Evolutionary conservation across 495 filamentous ascomycete genomes (phyloP).

Genomic region (Penicillium longicatenatum): DNA sequence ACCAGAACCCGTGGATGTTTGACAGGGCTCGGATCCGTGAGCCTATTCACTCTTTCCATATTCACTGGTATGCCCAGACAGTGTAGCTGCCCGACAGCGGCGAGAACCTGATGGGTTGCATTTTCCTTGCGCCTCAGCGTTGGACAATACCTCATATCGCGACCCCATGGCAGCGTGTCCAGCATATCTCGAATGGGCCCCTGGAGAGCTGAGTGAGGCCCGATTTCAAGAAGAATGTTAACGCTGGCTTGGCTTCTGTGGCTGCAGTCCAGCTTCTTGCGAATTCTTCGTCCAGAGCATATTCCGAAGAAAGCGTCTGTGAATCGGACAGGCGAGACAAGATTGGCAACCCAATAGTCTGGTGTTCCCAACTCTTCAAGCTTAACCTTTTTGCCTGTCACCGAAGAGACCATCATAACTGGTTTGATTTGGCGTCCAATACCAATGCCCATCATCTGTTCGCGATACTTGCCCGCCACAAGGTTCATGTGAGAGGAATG

Average conservation of each 20-base stretch:
- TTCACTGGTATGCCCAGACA: too few species aligned
- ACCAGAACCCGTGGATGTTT: too few species aligned
- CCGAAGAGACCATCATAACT: background rate
- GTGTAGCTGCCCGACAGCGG: conserved; percentile 15
- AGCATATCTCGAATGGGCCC: conserved; percentile 38
- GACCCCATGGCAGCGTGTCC: too few species aligned
- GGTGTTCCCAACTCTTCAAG: background rate
- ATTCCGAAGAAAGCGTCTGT: too few species aligned
- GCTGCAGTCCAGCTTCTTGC: background rate
- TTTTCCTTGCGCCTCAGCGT: too few species aligned
- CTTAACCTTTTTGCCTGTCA: background rate
- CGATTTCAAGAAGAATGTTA: conserved; percentile 49
- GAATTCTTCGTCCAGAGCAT: too few species aligned
- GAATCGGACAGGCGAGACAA: conserved; percentile 41
- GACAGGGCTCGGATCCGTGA: too few species aligned
- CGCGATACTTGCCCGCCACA: too few species aligned
- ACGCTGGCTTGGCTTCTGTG: too few species aligned
- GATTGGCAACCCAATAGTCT: conserved; percentile 43
- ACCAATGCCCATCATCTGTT: too few species aligned
- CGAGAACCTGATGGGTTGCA: background rate
- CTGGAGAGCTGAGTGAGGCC: conserved; percentile 45
- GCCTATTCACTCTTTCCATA: too few species aligned
- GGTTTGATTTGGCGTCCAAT: background rate
- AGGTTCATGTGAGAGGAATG: background rate
- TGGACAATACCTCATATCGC: too few species aligned